A percentile compares a stretch with the other conserved stretches of the same genome.
Conservation (phyloP, 495 filamentous ascomycete genomes). For the Chlorociboria aeruginascens region DNA sequence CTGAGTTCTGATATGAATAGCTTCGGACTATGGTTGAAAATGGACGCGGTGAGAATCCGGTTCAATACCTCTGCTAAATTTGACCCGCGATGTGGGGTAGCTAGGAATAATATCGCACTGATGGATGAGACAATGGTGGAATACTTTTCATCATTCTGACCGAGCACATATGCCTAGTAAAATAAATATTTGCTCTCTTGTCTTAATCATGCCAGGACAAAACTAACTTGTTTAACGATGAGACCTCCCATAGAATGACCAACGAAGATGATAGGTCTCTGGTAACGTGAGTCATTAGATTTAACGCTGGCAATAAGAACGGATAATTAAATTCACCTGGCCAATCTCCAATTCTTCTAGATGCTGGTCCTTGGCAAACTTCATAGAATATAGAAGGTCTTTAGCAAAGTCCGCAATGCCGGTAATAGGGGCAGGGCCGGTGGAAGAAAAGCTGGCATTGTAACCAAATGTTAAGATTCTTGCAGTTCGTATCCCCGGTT, state of each 20-base stretch:
- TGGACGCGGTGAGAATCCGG: conserved; percentile 21
- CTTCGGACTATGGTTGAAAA: conserved; percentile 14
- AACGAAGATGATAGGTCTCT: conserved; percentile 30
- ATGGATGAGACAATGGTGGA: conserved; percentile 20
- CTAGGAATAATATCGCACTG: conserved; percentile 37
- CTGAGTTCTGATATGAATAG: conserved; percentile 22
- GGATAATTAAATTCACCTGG: background rate
- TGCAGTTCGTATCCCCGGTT: background rate
- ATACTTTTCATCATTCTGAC: conserved; percentile 15
- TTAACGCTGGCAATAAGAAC: conserved; percentile 8
- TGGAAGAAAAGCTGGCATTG: conserved; percentile 21
- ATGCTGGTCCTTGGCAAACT: background rate
- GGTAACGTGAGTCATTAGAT: conserved; percentile 30
- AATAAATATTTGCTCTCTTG: background rate
- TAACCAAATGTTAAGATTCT: conserved; percentile 29
- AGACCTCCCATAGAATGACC: conserved; percentile 36
- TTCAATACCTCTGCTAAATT: conserved; percentile 30
- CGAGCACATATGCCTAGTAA: conserved; percentile 18
- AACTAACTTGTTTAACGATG: conserved; percentile 29
- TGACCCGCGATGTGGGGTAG: conserved; percentile 39
- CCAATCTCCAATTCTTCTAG: background rate
- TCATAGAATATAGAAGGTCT: conserved; percentile 19
- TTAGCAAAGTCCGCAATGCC: conserved; percentile 27
- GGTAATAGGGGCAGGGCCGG: conserved; percentile 3
- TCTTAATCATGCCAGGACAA: background rate